Conservation (phyloP, 257 asterid species). For the Forsythia viridissima region DNA sequence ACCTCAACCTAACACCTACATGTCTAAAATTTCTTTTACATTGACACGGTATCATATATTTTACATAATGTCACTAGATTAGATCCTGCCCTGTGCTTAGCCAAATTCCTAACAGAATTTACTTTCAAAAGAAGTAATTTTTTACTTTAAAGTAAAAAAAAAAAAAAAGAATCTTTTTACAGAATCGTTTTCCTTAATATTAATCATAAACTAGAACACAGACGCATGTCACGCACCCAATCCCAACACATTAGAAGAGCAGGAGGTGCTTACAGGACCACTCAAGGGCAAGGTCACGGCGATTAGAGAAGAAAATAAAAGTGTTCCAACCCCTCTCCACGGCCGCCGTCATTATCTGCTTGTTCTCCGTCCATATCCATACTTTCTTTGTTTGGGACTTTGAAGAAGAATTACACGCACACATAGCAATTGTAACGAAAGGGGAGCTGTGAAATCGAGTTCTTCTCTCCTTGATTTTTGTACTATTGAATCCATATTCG, state of each 20-base stretch:
- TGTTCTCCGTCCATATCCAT: conserved; percentile 89
- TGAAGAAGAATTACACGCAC: conserved; percentile 8
- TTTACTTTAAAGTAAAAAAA: not conserved
- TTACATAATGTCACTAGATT: not conserved
- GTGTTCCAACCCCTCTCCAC: conserved; percentile 92
- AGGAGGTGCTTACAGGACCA: conserved; percentile 64
- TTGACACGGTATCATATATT: not conserved
- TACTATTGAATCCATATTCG: conserved; percentile 15
- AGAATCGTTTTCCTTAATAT: conserved; percentile 1
- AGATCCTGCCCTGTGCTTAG: not conserved
- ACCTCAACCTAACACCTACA: no score
- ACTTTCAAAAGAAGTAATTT: not conserved
- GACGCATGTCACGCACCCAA: not conserved
- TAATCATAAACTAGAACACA: not conserved
- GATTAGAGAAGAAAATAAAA: conserved; percentile 52
- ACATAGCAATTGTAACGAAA: conserved; percentile 28
- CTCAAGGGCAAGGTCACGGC: conserved; percentile 64
- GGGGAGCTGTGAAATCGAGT: conserved; percentile 13
- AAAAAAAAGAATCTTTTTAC: not conserved
- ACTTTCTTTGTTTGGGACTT: conserved; percentile 52
- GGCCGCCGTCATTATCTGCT: conserved; percentile 83
- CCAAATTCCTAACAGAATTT: not conserved
- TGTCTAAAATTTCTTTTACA: no score
- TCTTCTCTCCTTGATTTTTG: conserved; percentile 8
- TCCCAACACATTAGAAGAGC: not conserved